These are phyloP conservation scores for Ustilago vetiveriae DNA, from an alignment of 1,284 basidiomycete species.

Conservation along the genomic window DNA sequence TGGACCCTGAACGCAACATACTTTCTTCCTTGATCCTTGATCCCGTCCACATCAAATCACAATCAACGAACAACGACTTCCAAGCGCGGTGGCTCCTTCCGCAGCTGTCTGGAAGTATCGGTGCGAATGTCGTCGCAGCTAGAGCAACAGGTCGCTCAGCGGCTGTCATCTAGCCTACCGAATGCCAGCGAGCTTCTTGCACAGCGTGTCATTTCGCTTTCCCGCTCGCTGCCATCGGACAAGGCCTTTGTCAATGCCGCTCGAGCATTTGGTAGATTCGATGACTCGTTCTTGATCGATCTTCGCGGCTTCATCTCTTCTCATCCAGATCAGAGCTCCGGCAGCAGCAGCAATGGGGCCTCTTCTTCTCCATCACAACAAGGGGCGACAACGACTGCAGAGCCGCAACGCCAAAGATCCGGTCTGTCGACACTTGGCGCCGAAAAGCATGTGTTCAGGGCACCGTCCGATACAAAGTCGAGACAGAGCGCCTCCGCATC, in stretches of 20 bases:
- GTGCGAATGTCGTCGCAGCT: constrained; percentile 31
- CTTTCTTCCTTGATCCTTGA: constrained; percentile 1
- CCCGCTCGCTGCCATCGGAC: constrained; percentile 45
- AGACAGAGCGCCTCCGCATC: constrained; percentile 74
- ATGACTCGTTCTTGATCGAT: constrained; percentile 74
- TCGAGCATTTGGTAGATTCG: constrained; percentile 84
- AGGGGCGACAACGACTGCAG: constrained; percentile 8
- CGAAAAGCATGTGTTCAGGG: constrained; percentile 64
- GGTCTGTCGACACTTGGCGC: constrained; percentile 33
- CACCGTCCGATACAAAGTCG: constrained; percentile 73
- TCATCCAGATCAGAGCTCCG: constrained; percentile 15
- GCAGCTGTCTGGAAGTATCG: too few relatives aligned
- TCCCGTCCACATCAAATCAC: not conserved
- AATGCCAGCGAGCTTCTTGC: constrained; percentile 58
- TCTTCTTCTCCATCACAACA: constrained; percentile 29
- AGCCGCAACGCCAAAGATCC: constrained; percentile 26
- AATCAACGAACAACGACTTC: too few relatives aligned
- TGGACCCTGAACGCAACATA: constrained; percentile 23
- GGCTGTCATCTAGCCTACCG: constrained; percentile 29
- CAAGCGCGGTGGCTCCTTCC: too few relatives aligned
- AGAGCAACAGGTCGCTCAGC: constrained; percentile 38
- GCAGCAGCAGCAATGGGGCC: constrained; percentile 7
- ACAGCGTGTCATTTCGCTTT: constrained; percentile 55
- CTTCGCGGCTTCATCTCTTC: constrained; percentile 64
- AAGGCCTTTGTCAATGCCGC: constrained; percentile 72